These are phyloP conservation scores for Whalleya microplaca DNA, from an alignment of 2,329 filamentous ascomycete genomes.

Conservation along the genomic window DNA sequence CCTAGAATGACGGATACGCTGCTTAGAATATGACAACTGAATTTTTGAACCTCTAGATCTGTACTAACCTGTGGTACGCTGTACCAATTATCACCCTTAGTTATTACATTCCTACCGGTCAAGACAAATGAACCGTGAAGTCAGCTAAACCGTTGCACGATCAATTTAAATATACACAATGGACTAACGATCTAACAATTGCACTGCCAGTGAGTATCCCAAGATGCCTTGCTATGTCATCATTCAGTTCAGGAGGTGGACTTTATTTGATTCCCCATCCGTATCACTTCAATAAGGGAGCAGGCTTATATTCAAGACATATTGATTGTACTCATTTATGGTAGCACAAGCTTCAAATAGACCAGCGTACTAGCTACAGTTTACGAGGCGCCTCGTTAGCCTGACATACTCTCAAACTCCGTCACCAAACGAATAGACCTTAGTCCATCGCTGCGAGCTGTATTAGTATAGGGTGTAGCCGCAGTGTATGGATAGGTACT, in stretches of 20 bases:
- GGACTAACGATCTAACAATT: too few relatives aligned
- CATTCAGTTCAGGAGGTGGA: background rate
- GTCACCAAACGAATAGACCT: constrained; percentile 40
- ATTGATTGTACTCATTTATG: background rate
- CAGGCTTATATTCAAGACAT: background rate
- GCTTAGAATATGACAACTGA: too few relatives aligned
- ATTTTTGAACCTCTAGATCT: too few relatives aligned
- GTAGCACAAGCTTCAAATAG: background rate
- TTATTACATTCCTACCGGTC: too few relatives aligned
- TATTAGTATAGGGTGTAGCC: background rate
- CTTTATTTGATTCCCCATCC: background rate
- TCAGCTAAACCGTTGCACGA: too few relatives aligned
- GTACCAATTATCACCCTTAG: too few relatives aligned
- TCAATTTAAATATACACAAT: too few relatives aligned
- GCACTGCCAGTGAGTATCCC: too few relatives aligned
- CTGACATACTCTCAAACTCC: constrained; percentile 21
- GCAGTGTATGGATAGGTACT: constrained; percentile 12
- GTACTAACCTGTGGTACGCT: too few relatives aligned
- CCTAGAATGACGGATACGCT: too few relatives aligned
- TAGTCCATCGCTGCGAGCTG: constrained; percentile 41
- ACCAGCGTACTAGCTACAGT: background rate
- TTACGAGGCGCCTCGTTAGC: background rate
- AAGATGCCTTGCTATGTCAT: background rate
- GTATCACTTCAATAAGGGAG: background rate
- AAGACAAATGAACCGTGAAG: too few relatives aligned